phyloP scores from a whole-genome alignment of 352 stramenopile species.

The Hyaloperonospora brassicae region DNA sequence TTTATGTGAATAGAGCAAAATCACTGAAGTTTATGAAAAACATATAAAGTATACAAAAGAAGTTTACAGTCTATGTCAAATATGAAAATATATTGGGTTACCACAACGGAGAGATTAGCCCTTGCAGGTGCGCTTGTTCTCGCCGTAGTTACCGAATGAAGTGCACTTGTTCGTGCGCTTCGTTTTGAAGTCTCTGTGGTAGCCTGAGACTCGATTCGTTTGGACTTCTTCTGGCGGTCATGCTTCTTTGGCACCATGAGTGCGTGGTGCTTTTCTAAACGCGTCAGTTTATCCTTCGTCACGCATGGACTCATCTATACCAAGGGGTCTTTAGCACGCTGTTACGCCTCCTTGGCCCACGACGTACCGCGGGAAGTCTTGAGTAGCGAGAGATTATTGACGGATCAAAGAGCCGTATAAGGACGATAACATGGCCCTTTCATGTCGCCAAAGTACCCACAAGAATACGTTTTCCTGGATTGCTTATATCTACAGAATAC shows the following conservation, averaged over 20 bases:
- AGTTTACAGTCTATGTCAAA: no score
- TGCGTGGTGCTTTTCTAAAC: neutral
- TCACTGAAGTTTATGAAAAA: no score
- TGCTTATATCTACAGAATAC: neutral
- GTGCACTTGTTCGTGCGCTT: neutral
- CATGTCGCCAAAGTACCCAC: neutral
- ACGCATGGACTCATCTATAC: neutral
- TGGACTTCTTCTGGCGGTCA: neutral
- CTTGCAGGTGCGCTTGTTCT: neutral
- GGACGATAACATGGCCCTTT: neutral
- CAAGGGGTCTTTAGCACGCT: neutral
- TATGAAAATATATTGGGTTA: no score
- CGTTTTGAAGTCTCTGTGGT: neutral
- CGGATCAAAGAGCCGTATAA: neutral
- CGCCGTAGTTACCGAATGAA: neutral
- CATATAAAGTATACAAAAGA: no score
- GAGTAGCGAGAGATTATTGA: neutral
- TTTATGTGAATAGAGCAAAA: no score
- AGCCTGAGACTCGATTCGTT: slow-evolving; percentile 1
- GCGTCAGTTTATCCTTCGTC: neutral
- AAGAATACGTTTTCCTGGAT: neutral
- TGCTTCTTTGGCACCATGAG: neutral
- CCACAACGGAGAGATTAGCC: neutral
- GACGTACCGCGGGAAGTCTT: neutral
- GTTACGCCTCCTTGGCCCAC: neutral